phyloP scores from a whole-genome alignment of 345 rosid genomes.

The Draba incana region DNA sequence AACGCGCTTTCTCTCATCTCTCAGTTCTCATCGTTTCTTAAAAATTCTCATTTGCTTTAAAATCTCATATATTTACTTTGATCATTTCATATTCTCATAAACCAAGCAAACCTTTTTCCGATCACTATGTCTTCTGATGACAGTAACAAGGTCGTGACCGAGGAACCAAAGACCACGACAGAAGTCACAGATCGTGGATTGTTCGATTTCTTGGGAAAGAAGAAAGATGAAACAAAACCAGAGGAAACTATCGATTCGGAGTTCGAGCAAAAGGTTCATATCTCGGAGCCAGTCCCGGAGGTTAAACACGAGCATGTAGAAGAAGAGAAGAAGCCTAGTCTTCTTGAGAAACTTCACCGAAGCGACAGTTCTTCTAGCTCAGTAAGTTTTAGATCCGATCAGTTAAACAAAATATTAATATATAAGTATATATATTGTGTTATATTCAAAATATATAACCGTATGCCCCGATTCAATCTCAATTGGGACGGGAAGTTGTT shows the following conservation, averaged over 20 bases:
- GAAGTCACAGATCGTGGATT: constrained; percentile 77
- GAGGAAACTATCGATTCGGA: constrained; percentile 59
- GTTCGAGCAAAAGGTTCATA: constrained; percentile 67
- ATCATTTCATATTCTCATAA: constrained; percentile 5
- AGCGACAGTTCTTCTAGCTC: constrained; percentile 85
- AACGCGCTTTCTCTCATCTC: constrained; percentile 14
- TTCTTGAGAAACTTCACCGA: constrained; percentile 74
- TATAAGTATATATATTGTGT: not conserved
- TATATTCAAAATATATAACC: constrained; percentile 1
- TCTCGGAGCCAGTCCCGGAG: constrained; percentile 49
- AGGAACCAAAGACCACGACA: constrained; percentile 37
- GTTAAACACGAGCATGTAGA: constrained; percentile 37
- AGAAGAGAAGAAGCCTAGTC: constrained; percentile 58
- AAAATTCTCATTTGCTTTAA: not conserved
- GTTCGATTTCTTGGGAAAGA: constrained; percentile 80
- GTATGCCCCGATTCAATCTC: too few species aligned
- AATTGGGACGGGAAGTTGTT: too few species aligned
- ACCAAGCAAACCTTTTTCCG: not conserved
- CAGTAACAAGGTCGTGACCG: constrained; percentile 36
- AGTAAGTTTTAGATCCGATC: constrained; percentile 56
- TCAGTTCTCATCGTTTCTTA: constrained; percentile 6
- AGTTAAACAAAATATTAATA: too few species aligned
- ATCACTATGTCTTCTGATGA: constrained; percentile 57
- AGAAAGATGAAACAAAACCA: constrained; percentile 60
- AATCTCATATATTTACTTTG: not conserved